Evolutionary conservation across 495 filamentous ascomycete genomes (phyloP).

Genomic region (Aspergillus avenaceus): DNA sequence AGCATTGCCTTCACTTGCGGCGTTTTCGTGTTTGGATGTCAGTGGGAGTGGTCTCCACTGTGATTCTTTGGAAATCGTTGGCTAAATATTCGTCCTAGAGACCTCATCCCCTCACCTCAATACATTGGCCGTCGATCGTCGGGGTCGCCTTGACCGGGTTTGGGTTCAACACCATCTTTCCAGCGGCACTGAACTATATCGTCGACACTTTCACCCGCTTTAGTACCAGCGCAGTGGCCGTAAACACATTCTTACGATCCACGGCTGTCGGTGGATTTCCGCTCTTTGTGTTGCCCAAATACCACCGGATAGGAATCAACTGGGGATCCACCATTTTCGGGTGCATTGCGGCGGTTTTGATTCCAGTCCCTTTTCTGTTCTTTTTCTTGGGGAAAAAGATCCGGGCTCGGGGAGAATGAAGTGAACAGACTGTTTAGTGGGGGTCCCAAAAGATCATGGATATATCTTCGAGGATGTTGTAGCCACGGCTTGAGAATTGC

Average conservation of each 20-base stretch:
- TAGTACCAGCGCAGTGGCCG: constrained; percentile 52
- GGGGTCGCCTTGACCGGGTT: constrained; percentile 39
- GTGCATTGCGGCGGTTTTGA: constrained; percentile 28
- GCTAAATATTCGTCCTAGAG: too few species aligned
- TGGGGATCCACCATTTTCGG: constrained; percentile 48
- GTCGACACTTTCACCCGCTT: constrained; percentile 37
- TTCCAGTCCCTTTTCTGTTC: constrained; percentile 39
- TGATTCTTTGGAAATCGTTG: too few species aligned
- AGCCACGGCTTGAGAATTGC: too few species aligned
- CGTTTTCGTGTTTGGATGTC: too few species aligned
- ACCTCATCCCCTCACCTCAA: too few species aligned
- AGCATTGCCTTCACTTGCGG: too few species aligned
- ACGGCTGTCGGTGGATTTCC: constrained; percentile 53
- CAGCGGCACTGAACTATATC: constrained; percentile 27
- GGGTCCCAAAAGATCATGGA: too few species aligned
- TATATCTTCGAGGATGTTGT: too few species aligned
- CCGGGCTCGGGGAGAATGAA: constrained; percentile 25
- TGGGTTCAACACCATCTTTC: constrained; percentile 43
- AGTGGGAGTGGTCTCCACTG: too few species aligned
- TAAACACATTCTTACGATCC: constrained; percentile 55
- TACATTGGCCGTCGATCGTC: background rate
- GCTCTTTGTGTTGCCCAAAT: constrained; percentile 50
- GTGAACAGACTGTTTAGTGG: constrained; percentile 6
- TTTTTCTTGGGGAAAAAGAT: constrained; percentile 33
- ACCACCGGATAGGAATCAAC: constrained; percentile 50